Evolutionary conservation across 2,329 filamentous ascomycete genomes (phyloP), one percentile per base, ranked within the genome.

Genomic region (Stenocarpella maydis): DNA sequence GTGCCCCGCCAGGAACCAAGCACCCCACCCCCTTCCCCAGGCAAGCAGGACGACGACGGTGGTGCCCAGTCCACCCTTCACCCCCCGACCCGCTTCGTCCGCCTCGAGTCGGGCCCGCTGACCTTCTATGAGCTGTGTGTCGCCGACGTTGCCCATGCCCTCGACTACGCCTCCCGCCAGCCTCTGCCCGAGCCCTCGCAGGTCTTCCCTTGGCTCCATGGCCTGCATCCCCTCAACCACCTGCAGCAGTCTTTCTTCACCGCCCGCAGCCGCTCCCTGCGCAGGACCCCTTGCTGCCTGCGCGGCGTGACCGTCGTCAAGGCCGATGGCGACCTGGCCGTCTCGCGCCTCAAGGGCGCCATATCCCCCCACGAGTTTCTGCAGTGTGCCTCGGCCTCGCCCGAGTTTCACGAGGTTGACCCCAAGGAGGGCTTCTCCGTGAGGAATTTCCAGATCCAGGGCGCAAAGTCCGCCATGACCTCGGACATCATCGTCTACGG

Each of bases 181-280:
- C 91, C 94, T 1, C 84, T 98, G 28, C 95, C 96, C 8, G 90
- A 95, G 68, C 90, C 96, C 0, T 88, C 91, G n/a, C 86, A 90
- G 71, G 93, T 98, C 71, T 99, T 98, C 76, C 96, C 96, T 2
- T 99, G 96, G 96, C 85, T 98, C 28, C 96, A 99, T 81, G 96
- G 96, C 28, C 83, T 98, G 49, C 95, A 98, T 76, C 91, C 93
- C 0, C 89, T 92, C 71, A 99, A 99, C 77, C 90, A 93, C 71
- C 87, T 97, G 66, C 96, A 99, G 77, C 87, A 96, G 71, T 88
- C 92, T 8, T 98, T 98, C 83, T 98, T 99, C 79, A 89, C 91
- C 64, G 90, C 92, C 31, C 88, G 93, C 71, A 91, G 91, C 75
- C 91, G 90, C 71, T 84, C 88, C n/a, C 81, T 91, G 63, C 86